These are phyloP conservation scores for Camellia japonica DNA, from an alignment of 148 eudicot species.

Conservation along the genomic window DNA sequence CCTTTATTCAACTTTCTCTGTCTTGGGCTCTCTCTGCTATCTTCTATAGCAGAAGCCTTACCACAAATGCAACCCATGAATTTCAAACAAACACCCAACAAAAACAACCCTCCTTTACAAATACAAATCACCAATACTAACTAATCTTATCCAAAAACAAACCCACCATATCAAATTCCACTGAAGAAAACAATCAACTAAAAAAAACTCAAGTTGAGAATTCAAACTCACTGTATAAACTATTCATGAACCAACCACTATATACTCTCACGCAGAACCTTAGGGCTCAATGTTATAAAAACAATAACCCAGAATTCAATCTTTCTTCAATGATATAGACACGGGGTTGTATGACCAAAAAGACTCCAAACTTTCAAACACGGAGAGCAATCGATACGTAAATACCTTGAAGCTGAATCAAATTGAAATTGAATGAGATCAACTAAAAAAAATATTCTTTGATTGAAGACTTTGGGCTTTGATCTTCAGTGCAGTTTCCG, in stretches of 20 bases:
- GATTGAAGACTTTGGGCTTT: neutral
- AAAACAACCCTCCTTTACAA: slow-evolving; percentile 17
- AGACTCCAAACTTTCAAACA: neutral
- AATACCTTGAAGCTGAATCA: neutral
- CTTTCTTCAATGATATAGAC: neutral
- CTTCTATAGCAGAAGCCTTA: slow-evolving; percentile 46
- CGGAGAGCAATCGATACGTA: neutral
- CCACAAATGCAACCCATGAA: slow-evolving; percentile 67
- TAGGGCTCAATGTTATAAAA: neutral
- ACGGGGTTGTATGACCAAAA: neutral
- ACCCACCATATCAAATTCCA: neutral
- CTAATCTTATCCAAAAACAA: neutral
- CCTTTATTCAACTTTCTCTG: slow-evolving; percentile 36
- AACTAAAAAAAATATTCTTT: too few species aligned
- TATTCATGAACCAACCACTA: neutral
- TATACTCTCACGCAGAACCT: neutral
- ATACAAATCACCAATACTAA: slow-evolving; percentile 1
- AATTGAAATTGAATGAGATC: neutral
- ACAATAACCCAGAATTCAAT: too few species aligned
- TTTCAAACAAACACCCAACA: slow-evolving; percentile 9
- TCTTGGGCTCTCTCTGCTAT: slow-evolving; percentile 30
- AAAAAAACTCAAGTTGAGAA: neutral
- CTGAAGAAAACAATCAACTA: neutral
- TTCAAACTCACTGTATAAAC: neutral
- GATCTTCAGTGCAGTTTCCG: neutral